Conservation (phyloP, 1,139 yeast genomes). For the Yarrowia galli region DNA sequence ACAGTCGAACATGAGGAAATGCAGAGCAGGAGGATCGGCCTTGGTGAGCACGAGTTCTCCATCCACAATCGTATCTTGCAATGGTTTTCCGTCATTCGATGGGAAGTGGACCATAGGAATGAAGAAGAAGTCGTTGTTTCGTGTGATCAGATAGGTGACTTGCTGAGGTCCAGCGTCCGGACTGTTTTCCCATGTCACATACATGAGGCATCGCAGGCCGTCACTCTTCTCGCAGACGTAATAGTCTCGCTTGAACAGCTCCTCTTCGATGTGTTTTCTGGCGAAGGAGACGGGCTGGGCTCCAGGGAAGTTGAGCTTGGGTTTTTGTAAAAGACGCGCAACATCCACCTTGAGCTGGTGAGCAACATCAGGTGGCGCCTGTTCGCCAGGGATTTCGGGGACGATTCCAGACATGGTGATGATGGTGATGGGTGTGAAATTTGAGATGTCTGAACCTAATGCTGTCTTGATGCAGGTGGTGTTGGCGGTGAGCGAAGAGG, state of each 20-base stretch:
- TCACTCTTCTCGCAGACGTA: constrained; percentile 96
- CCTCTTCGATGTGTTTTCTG: constrained; percentile 69
- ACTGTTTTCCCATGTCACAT: constrained; percentile 67
- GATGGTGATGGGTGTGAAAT: constrained; percentile 9
- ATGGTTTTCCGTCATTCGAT: constrained; percentile 64
- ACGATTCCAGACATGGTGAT: constrained; percentile 57
- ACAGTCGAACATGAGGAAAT: constrained; percentile 91
- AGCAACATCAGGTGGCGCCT: constrained; percentile 74
- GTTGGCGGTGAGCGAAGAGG: neutral
- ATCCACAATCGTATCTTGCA: constrained; percentile 87
- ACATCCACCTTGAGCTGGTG: constrained; percentile 73
- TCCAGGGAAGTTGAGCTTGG: constrained; percentile 54
- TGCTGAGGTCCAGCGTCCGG: constrained; percentile 45
- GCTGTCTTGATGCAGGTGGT: constrained; percentile 20
- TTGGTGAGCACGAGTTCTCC: constrained; percentile 77
- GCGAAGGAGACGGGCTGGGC: constrained; percentile 96
- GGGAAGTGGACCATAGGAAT: constrained; percentile 90
- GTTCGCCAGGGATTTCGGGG: constrained; percentile 85
- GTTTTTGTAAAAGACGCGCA: constrained; percentile 66
- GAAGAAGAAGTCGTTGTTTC: constrained; percentile 85
- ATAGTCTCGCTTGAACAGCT: constrained; percentile 69
- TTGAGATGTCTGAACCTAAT: constrained; percentile 38
- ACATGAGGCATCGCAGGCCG: constrained; percentile 84
- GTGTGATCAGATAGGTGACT: constrained; percentile 71
- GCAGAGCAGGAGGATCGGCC: constrained; percentile 61